Base-by-base conservation (phyloP, 2,329 filamentous ascomycete genomes). In the Cordyceps fumosorosea region DNA sequence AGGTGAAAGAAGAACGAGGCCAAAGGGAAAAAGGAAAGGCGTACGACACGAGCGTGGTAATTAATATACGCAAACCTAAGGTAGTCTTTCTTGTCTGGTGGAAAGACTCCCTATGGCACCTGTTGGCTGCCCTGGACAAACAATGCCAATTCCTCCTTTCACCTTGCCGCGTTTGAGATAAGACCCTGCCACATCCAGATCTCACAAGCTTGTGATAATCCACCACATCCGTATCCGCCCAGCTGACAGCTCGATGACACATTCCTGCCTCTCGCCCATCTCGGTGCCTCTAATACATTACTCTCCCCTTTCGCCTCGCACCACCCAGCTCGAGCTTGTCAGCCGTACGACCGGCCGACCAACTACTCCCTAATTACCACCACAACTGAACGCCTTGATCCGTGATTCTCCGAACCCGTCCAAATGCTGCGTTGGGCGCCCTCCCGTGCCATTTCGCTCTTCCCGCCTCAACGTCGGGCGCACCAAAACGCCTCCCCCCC, bases 201-300 rank as follows among this genome's bases (percentile, higher is more conserved):
- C 55, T 48, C 32, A 18, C 11, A 58, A 58, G 56, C 56, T 58
- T 58, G 56, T 58, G 45, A 57, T 24, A 29, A 26, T 50, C 29
- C 54, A 42, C 18, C n/a, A 42, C 45, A 26, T 32, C 8, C 26
- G 45, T 51, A 40, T 50, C 45, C 56, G 56, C 56, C 56, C 20
- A 37, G 45, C 56, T 58, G 56, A 58, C 56, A 5, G 32, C 37
- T 37, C 6, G 12, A 37, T 37, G 34, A 37, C 11, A 52, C 52
- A 60, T 60, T 44, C 52, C 48, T 14, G 34, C 24, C 22, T 24
- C 20, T 20, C 48, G 24, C 5, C 40, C 16, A 22, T 22, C 56
- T 26, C n/a, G 12, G n/a, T 14, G 29, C 14, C 16, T 26, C 55
- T 51, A 34, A 29, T 29, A 29, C 18, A 60, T 53, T 52, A 60